Evolutionary conservation across 2,329 filamentous ascomycete species (phyloP).

Genomic region (Aspergillus ustus): DNA sequence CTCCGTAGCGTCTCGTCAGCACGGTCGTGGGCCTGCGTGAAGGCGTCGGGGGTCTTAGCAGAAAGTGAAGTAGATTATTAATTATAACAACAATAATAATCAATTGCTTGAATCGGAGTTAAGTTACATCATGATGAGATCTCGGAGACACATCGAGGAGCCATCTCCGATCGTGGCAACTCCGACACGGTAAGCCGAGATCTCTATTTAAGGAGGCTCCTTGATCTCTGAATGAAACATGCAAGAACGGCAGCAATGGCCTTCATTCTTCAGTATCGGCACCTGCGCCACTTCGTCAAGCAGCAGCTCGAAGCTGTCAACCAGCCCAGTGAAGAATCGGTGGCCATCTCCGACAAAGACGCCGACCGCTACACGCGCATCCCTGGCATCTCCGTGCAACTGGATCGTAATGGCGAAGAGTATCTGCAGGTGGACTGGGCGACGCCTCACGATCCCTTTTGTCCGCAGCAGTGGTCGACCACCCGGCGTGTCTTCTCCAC

Average conservation of each 20-base stretch:
- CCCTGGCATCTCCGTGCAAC: conserved; percentile 6
- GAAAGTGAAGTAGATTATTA: neutral
- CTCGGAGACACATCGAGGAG: neutral
- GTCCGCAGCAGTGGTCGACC: conserved; percentile 47
- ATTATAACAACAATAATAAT: no score
- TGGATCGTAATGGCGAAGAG: conserved; percentile 10
- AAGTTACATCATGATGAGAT: neutral
- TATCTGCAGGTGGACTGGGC: conserved; percentile 41
- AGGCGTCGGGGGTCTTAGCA: neutral
- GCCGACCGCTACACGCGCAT: neutral
- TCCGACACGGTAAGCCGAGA: neutral
- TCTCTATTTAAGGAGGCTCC: neutral
- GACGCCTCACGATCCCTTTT: conserved; percentile 34
- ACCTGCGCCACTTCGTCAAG: neutral
- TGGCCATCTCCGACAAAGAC: neutral
- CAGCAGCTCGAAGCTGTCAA: neutral
- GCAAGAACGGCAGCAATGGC: neutral
- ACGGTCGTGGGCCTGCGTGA: neutral
- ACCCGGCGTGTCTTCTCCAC: conserved; percentile 45
- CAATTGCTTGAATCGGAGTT: neutral
- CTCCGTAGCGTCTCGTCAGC: neutral
- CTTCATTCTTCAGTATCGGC: neutral
- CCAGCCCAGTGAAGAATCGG: neutral
- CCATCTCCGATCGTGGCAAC: neutral
- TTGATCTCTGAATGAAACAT: neutral